These are phyloP conservation scores for Pulveroboletus sp. DNA, from an alignment of 768 basidiomycete species.

Conservation along the genomic window DNA sequence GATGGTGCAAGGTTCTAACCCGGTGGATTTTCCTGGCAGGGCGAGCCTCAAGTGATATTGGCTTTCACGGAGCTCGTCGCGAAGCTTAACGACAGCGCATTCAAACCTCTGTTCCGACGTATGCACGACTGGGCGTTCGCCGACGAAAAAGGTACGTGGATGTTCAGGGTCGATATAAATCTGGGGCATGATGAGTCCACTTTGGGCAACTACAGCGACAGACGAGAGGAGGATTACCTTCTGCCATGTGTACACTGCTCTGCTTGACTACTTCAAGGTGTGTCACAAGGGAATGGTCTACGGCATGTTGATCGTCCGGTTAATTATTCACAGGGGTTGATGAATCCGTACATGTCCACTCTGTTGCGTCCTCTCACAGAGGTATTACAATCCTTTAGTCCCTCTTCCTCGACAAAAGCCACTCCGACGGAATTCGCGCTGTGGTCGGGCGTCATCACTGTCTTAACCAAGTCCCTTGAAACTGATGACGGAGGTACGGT, in stretches of 20 bases:
- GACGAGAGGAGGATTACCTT: conserved; percentile 62
- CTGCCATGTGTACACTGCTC: conserved; percentile 62
- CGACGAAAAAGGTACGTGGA: conserved; percentile 41
- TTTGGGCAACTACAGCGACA: conserved; percentile 15
- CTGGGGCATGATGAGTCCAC: neutral
- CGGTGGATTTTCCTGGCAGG: conserved; percentile 31
- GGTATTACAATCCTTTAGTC: conserved; percentile 48
- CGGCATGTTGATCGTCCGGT: neutral
- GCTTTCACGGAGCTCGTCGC: conserved; percentile 88
- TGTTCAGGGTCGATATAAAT: neutral
- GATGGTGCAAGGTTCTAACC: neutral
- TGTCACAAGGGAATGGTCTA: conserved; percentile 5
- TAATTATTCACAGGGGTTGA: conserved; percentile 51
- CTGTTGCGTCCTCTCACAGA: conserved; percentile 64
- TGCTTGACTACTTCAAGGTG: conserved; percentile 89
- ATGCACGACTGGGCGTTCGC: conserved; percentile 94
- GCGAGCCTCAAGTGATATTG: conserved; percentile 49
- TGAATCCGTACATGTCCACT: conserved; percentile 88
- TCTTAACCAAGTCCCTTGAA: conserved; percentile 63
- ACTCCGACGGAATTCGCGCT: conserved; percentile 38
- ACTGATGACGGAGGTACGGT: conserved; percentile 76
- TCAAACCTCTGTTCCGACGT: conserved; percentile 87
- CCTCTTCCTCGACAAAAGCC: conserved; percentile 23
- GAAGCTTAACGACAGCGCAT: conserved; percentile 88
- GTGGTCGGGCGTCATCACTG: conserved; percentile 60